phyloP scores from a whole-genome alignment of 192 early-diverging fungal species.

The Jimgerdemannia lactiflua region DNA sequence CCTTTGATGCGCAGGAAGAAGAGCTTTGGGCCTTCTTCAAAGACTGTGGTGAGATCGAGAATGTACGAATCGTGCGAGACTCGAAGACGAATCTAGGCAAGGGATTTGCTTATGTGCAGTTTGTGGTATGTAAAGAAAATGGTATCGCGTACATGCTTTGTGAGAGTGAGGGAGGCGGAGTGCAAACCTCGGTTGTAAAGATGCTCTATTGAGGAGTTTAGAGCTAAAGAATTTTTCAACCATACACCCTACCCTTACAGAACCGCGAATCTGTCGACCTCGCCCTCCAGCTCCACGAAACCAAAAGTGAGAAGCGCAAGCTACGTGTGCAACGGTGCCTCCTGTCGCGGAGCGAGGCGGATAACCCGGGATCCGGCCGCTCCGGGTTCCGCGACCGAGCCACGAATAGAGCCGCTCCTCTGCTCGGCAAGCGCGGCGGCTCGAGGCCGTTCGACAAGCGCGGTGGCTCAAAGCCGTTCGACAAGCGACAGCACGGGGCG shows the following conservation, averaged over 20 bases:
- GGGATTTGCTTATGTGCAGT: conserved; percentile 93
- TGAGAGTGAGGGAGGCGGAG: background rate
- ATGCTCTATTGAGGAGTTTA: too few species aligned
- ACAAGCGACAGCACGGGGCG: conserved; percentile 25
- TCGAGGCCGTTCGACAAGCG: conserved; percentile 15
- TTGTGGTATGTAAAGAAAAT: conserved; percentile 33
- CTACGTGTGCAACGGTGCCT: conserved; percentile 59
- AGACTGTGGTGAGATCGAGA: conserved; percentile 67
- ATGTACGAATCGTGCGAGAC: conserved; percentile 86
- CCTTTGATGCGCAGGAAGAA: conserved; percentile 73
- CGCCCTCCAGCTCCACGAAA: conserved; percentile 75
- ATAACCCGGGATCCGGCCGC: background rate
- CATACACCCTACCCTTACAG: conserved; percentile 8
- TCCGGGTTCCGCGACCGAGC: background rate
- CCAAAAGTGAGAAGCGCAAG: conserved; percentile 57
- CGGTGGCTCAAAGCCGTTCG: conserved; percentile 23
- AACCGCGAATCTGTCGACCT: conserved; percentile 71
- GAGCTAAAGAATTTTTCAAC: too few species aligned
- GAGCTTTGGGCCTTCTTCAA: conserved; percentile 69
- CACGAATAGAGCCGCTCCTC: conserved; percentile 11
- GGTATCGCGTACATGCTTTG: background rate
- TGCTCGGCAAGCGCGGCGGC: background rate
- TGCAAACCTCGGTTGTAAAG: background rate
- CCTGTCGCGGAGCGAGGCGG: conserved; percentile 23
- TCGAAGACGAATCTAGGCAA: conserved; percentile 84